Evolutionary conservation across 768 basidiomycete species (phyloP).

Genomic region (Lactifluus volemus): DNA sequence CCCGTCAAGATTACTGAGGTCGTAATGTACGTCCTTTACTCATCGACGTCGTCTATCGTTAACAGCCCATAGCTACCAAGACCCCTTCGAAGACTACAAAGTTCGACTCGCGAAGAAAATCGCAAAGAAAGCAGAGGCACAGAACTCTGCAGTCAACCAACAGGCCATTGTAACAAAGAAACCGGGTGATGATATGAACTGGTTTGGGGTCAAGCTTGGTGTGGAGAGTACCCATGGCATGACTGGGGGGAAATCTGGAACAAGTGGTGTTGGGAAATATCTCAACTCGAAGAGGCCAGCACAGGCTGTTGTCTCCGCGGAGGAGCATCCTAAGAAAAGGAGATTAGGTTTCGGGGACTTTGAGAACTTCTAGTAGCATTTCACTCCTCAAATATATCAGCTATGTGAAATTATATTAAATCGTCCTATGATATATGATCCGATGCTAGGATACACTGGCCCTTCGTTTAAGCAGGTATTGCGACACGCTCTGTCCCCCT

Average conservation of each 20-base stretch:
- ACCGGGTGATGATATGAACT: conserved; percentile 63
- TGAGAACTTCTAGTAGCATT: conserved; percentile 54
- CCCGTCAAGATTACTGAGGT: conserved; percentile 80
- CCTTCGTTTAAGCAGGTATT: conserved; percentile 22
- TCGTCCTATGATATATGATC: conserved; percentile 14
- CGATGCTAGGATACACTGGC: neutral
- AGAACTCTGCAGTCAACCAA: conserved; percentile 25
- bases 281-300: conserved; percentile 35
- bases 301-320: conserved; percentile 19
- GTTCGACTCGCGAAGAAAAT: conserved; percentile 71
- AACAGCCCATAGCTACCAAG: conserved; percentile 57
- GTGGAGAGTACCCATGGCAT: conserved; percentile 25
- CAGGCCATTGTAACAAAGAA: conserved; percentile 36
- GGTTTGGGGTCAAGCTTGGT: conserved; percentile 86
- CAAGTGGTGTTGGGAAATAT: conserved; percentile 75
- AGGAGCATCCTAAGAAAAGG: conserved; percentile 70
- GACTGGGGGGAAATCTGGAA: conserved; percentile 25
- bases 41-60: neutral
- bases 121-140: conserved; percentile 44
- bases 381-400: neutral
- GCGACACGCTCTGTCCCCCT: conserved; percentile 23
- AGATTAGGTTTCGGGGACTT: conserved; percentile 89
- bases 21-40: conserved; percentile 54
- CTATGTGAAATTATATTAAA: conserved; percentile 2
- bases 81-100: conserved; percentile 94